Conservation (phyloP, 2,329 filamentous ascomycete species). For the Elsinoe batatas region DNA sequence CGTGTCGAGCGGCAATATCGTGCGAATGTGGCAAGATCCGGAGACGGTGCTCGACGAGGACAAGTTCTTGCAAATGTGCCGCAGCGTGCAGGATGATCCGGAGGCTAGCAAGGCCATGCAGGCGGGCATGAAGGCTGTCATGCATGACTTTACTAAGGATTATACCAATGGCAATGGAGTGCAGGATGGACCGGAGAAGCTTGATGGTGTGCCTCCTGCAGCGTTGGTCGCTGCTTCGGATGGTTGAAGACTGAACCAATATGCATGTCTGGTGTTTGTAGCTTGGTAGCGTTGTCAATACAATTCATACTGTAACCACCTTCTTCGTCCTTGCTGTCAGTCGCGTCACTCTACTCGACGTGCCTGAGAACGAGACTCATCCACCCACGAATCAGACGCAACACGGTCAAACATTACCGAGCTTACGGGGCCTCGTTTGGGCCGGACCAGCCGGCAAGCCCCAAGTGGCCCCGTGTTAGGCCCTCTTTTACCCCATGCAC, state of each 20-base stretch:
- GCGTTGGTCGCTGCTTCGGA: background rate
- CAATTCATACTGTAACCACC: background rate
- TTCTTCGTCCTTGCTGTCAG: background rate
- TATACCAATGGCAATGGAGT: constrained; percentile 1
- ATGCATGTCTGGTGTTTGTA: background rate
- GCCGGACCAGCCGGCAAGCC: background rate
- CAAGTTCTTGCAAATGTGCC: constrained; percentile 16
- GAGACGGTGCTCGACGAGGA: constrained; percentile 17
- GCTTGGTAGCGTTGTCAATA: constrained; percentile 5
- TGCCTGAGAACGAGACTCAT: no score
- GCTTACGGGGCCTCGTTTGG: background rate
- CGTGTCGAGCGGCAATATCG: constrained; percentile 17
- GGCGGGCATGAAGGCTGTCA: constrained; percentile 6
- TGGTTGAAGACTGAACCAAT: background rate
- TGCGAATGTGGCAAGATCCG: constrained; percentile 15
- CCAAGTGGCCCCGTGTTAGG: background rate
- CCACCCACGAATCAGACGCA: background rate
- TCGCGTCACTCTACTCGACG: background rate
- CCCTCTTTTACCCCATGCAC: constrained; percentile 1
- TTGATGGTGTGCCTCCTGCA: constrained; percentile 4
- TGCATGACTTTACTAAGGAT: constrained; percentile 12
- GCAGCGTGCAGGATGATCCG: constrained; percentile 15
- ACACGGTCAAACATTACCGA: background rate
- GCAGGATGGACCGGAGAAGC: constrained; percentile 1
- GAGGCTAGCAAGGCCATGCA: constrained; percentile 13